Evolutionary conservation across 106 monocot species (phyloP).

Genomic region (Acorus calamus): DNA sequence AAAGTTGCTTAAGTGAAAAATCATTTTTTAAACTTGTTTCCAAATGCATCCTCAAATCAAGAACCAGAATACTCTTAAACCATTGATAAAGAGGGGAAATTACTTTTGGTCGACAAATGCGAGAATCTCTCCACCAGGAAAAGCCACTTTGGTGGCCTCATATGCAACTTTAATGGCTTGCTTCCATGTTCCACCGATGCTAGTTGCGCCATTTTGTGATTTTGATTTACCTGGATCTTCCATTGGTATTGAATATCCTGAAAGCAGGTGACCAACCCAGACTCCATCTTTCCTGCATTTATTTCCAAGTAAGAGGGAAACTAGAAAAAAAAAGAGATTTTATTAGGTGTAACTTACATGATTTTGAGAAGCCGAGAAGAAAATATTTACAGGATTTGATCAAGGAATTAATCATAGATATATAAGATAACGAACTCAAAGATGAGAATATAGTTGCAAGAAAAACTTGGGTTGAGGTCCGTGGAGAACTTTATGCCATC

Average conservation of each 20-base stretch:
- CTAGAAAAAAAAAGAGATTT: background rate
- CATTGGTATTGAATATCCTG: constrained; percentile 95
- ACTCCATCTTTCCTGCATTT: constrained; percentile 77
- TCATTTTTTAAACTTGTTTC: too few species aligned
- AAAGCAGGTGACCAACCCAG: constrained; percentile 90
- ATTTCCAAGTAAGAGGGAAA: constrained; percentile 1
- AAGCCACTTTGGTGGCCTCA: constrained; percentile 69
- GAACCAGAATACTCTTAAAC: background rate
- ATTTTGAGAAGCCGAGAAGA: background rate
- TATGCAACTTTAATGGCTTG: constrained; percentile 62
- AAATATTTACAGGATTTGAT: background rate
- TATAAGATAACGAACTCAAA: too few species aligned
- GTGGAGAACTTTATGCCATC: too few species aligned
- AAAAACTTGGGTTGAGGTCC: too few species aligned
- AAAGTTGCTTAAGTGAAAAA: too few species aligned
- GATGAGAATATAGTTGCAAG: too few species aligned
- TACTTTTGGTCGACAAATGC: constrained; percentile 97
- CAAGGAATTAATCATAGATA: background rate
- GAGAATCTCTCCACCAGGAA: constrained; percentile 75
- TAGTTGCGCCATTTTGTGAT: constrained; percentile 16
- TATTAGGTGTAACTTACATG: background rate
- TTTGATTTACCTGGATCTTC: constrained; percentile 54
- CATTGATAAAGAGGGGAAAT: constrained; percentile 1
- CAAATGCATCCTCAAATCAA: background rate
- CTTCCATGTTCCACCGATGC: constrained; percentile 82